Conservation (phyloP, 163 green algal genomes). For the Scenedesmus sp. region DNA sequence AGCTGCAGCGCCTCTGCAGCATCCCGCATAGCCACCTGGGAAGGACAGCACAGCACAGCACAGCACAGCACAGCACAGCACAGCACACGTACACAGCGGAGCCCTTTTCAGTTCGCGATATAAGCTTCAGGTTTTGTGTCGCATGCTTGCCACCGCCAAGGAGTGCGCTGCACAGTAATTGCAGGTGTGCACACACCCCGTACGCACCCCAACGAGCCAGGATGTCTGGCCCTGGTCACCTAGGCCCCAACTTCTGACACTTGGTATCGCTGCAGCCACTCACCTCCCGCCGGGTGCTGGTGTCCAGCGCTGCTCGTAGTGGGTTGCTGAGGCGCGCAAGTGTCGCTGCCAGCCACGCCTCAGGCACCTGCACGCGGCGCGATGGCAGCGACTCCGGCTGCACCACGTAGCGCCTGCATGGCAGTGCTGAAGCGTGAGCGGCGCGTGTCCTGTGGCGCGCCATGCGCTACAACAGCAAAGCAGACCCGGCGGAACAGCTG, state of each 20-base stretch:
- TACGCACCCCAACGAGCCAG: no score
- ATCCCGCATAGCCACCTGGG: conserved; percentile 44
- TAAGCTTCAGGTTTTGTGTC: no score
- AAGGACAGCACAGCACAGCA: neutral
- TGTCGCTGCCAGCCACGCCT: conserved; percentile 44
- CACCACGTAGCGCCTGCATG: conserved; percentile 36
- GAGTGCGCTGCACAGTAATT: no score
- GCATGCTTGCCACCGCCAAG: no score
- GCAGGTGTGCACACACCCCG: no score
- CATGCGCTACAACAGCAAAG: no score
- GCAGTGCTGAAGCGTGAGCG: neutral
- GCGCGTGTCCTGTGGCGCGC: neutral
- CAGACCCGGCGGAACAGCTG: no score
- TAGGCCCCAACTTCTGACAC: no score
- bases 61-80: no score
- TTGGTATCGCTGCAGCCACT: neutral
- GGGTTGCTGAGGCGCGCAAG: conserved; percentile 14
- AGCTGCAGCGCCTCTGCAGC: conserved; percentile 51
- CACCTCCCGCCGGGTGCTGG: neutral
- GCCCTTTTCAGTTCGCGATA: no score
- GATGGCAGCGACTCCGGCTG: neutral
- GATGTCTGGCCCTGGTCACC: no score
- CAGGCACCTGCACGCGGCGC: conserved; percentile 42
- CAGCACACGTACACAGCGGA: no score
- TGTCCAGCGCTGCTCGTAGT: neutral